Evolutionary conservation across 306 rosid genomes (phyloP).

Genomic region (Sesbania bispinosa): DNA sequence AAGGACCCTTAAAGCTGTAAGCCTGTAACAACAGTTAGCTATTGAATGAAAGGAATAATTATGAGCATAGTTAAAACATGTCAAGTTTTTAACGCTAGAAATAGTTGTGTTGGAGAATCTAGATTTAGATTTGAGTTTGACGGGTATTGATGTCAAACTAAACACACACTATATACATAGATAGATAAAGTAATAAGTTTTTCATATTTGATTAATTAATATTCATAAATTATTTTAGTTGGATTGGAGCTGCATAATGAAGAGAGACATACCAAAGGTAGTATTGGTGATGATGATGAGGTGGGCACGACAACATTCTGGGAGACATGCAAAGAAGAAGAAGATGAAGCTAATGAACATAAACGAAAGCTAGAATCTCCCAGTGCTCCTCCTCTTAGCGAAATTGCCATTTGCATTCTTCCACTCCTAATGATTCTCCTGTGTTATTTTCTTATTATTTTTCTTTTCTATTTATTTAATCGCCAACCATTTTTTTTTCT

Average conservation of each 20-base stretch:
- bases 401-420: slow-evolving; percentile 58
- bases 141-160: too few species aligned
- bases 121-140: too few species aligned
- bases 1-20: background rate
- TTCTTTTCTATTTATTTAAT: slow-evolving; percentile 10
- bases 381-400: slow-evolving; percentile 51
- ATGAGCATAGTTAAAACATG: too few species aligned
- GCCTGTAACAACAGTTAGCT: background rate
- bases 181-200: background rate
- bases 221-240: background rate
- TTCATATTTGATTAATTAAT: background rate
- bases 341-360: slow-evolving; percentile 34
- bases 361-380: slow-evolving; percentile 50
- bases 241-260: background rate
- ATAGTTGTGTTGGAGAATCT: too few species aligned
- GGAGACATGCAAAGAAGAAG: slow-evolving; percentile 46
- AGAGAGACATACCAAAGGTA: slow-evolving; percentile 41
- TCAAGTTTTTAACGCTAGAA: too few species aligned
- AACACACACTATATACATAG: background rate
- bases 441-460: background rate
- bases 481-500: slow-evolving; percentile 23
- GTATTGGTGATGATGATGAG: slow-evolving; percentile 35
- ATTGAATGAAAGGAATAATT: background rate
- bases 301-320: slow-evolving; percentile 46
- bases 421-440: background rate